Evolutionary conservation across 1,284 basidiomycete species (phyloP), one percentile per base, ranked within the genome.

Genomic region (Microbotryum lychnidis-dioicae): DNA sequence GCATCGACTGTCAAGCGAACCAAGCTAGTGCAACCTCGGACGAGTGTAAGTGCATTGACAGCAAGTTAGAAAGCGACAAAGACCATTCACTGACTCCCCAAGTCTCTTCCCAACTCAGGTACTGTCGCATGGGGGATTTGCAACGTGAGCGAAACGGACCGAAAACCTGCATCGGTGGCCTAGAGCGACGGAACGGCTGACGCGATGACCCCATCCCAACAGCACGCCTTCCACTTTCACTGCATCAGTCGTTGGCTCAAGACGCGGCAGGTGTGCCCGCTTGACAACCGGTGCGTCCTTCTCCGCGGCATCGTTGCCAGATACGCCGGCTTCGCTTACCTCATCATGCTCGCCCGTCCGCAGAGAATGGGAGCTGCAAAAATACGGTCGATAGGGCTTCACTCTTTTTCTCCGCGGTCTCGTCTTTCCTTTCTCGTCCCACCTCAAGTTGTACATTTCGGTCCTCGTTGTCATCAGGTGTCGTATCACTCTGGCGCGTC

Each of bases 211-310:
- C 21, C 9, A 31, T 8, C 21, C 56, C 10, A 42, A 61, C 72
- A 97, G 93, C 94, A 99, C 75, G 94, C 94, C 6, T 99, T 99
- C 83, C 94, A 99, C 79, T 99, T 98, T 79, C 94, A 98, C 77
- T 99, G 94, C 77, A 99, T 99, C 75, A 96, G 93, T 23, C 86
- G 96, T 57, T 99, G 96, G 96, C 82, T 99, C 70, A 99, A 98
- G 82, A 97, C 96, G 21, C 84, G 96, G 70, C 96, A 97, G 77
- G 96, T 98, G 51, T 99, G 96, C 76, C 96, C 94, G 4, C 79
- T 99, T 62, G 96, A 98, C 78, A 99, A 99, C 78, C 84, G 89
- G 71, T 72, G 45, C 48, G 66, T 57, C 33, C 48, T 31, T 45
- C 49, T 3, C n/a, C 45, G 4, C 50, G 10, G 33, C 54, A 12